Evolutionary conservation across 352 stramenopile genomes (phyloP).

Genomic region (Pythium insidiosum): DNA sequence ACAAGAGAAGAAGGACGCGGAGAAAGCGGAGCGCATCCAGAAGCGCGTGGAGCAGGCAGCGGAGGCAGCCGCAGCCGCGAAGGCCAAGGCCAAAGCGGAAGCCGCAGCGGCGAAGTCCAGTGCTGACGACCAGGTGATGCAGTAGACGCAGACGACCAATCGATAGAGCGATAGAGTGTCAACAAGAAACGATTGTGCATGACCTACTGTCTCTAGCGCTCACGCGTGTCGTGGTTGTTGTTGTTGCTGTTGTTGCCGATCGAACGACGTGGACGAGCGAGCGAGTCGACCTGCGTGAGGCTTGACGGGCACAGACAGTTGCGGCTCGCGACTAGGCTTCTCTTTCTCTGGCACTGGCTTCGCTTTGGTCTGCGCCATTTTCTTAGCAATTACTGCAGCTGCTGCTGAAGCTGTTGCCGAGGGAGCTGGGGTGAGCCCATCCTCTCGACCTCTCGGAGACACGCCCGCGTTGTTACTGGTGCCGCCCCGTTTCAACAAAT

Average conservation of each 20-base stretch:
- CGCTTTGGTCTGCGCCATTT: background rate
- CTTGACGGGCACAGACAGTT: too few species aligned
- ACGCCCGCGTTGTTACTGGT: background rate
- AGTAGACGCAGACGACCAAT: background rate
- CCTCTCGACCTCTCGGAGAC: too few species aligned
- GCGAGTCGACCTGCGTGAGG: too few species aligned
- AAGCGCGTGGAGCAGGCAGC: conserved; percentile 15
- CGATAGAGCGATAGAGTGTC: background rate
- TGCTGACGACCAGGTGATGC: background rate
- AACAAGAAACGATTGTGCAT: background rate
- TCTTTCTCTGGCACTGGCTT: background rate
- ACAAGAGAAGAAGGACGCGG: conserved; percentile 39
- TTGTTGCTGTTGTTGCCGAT: conserved; percentile 8
- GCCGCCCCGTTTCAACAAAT: conserved; percentile 27
- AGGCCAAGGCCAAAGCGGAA: conserved; percentile 9
- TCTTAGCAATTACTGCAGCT: background rate
- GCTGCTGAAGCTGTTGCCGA: too few species aligned
- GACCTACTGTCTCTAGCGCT: conserved; percentile 7
- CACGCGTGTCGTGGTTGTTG: conserved; percentile 9
- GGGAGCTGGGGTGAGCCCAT: too few species aligned
- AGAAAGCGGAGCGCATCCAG: conserved; percentile 21
- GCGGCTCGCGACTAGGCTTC: too few species aligned
- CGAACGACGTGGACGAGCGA: too few species aligned
- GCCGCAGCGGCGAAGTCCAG: background rate
- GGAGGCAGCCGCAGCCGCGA: conserved; percentile 8